Percentiles rank a stretch among this genome's conserved stretches.
phyloP scores from a whole-genome alignment of 2,329 filamentous ascomycete genomes.

The Xylaria sp. region DNA sequence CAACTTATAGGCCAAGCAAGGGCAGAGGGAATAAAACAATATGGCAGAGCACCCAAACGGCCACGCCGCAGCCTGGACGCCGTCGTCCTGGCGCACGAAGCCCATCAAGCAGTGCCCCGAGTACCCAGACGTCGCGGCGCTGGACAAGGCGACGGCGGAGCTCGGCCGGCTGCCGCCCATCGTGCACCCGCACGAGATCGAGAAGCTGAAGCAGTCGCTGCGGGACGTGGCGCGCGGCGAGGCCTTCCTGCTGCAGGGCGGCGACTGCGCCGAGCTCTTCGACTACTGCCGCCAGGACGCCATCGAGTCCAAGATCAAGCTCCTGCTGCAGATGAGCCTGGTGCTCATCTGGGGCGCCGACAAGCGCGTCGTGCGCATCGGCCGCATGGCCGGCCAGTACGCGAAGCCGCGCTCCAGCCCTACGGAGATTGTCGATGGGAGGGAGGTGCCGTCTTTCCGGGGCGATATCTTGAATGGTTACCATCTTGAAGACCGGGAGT shows the following conservation, averaged over 20 bases:
- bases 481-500: constrained; percentile 75
- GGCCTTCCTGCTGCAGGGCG: constrained; percentile 93
- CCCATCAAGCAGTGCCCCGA: constrained; percentile 81
- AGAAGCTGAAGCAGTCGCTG: constrained; percentile 79
- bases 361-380: constrained; percentile 90
- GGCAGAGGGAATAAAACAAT: not conserved
- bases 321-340: constrained; percentile 95
- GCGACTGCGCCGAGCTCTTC: constrained; percentile 97
- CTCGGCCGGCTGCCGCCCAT: constrained; percentile 78
- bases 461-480: constrained; percentile 97
- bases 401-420: constrained; percentile 94
- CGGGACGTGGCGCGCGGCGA: constrained; percentile 89
- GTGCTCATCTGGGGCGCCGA: constrained; percentile 89
- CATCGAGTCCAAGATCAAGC: constrained; percentile 96
- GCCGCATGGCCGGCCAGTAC: constrained; percentile 96
- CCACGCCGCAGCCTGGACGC: constrained; percentile 60
- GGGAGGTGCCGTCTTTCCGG: constrained; percentile 87
- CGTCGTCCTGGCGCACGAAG: constrained; percentile 78
- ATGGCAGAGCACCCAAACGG: constrained; percentile 38
- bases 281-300: constrained; percentile 91
- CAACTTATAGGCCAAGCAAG: not conserved
- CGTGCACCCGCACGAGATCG: constrained; percentile 83
- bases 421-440: constrained; percentile 82
- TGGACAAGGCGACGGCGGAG: constrained; percentile 70
- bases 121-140: constrained; percentile 71